Conservation (phyloP, 2,329 filamentous ascomycete genomes). For the Aspergillus ibericus region DNA sequence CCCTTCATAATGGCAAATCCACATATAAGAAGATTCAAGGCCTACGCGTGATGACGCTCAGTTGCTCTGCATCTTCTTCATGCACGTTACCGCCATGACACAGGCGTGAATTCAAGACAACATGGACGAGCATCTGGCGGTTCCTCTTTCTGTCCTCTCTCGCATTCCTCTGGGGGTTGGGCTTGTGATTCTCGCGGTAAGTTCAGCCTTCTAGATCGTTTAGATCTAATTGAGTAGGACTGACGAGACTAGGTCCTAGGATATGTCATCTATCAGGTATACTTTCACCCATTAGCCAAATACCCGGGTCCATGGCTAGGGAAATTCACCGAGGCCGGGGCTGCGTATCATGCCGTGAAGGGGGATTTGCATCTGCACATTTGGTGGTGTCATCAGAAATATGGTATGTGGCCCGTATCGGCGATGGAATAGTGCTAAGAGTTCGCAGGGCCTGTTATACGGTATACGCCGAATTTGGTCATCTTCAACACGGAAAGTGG, state of each 20-base stretch:
- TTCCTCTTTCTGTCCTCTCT: background rate
- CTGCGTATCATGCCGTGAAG: constrained; percentile 1
- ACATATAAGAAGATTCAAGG: background rate
- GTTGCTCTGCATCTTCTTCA: background rate
- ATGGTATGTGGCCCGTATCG: background rate
- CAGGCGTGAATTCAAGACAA: background rate
- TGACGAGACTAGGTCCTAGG: background rate
- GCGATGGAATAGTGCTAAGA: background rate
- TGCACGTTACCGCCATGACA: background rate
- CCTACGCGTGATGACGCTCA: background rate
- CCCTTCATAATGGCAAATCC: background rate
- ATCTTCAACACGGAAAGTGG: background rate
- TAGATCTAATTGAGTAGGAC: background rate
- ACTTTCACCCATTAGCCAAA: background rate
- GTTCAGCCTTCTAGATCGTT: background rate
- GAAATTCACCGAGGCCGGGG: constrained; percentile 1
- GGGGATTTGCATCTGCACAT: constrained; percentile 1
- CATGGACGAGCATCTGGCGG: background rate
- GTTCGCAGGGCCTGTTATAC: background rate
- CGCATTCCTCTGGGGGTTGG: background rate
- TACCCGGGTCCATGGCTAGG: background rate
- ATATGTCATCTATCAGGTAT: background rate
- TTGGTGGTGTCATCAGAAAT: constrained; percentile 3
- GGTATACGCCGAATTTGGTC: background rate
- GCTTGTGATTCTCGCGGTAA: background rate